Evolutionary conservation across 1,284 basidiomycete genomes (phyloP), one percentile per base, ranked within the genome.

Genomic region (Hypsizygus ulmarius): DNA sequence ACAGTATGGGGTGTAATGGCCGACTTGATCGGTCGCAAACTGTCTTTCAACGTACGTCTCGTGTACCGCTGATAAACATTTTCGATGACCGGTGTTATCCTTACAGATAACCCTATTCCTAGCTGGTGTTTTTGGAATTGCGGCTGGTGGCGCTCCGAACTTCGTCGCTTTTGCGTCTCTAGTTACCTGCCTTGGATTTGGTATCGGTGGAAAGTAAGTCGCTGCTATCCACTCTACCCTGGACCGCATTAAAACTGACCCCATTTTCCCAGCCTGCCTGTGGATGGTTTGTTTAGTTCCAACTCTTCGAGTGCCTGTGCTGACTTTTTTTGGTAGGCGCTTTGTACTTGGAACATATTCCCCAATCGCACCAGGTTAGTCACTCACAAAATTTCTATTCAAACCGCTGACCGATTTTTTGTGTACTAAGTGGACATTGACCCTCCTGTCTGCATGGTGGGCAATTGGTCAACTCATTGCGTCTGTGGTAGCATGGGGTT

Each of bases 401-500:
- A 12, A 30, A 40, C 11, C 34, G 19, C 14, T 18, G 34, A 28
- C 27, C 10, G 29, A 30, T 33, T 36, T 41, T 33, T 21, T 47
- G 52, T 42, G 46, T 33, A 14, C 33, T 29, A 83, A n/a, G 71
- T 84, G 78, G 74, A 75, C 81, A 30, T 64, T 85, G 37, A 85
- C 82, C 0, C 66, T 85, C n/a, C 71, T 85, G 0, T 82, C 79
- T 7, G 71, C 77, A 21, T 84, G 79, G 74, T 86, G 83, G 83
- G 78, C 79, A 12, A 58, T 84, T 16, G 83, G 82, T 1, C 80
- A 81, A 55, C 65, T 82, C 12, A 56, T 78, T 25, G 75, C 74
- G 10, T 77, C 74, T 18, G 58, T 81, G 36, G 68, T 82, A 19
- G 68, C 73, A 11, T 78, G 76, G 72, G 65, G 61, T 3, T 75